Evolutionary conservation across 2,329 filamentous ascomycete species (phyloP), one percentile per base, ranked within the genome.

Genomic region (Cladosporium halotolerans): DNA sequence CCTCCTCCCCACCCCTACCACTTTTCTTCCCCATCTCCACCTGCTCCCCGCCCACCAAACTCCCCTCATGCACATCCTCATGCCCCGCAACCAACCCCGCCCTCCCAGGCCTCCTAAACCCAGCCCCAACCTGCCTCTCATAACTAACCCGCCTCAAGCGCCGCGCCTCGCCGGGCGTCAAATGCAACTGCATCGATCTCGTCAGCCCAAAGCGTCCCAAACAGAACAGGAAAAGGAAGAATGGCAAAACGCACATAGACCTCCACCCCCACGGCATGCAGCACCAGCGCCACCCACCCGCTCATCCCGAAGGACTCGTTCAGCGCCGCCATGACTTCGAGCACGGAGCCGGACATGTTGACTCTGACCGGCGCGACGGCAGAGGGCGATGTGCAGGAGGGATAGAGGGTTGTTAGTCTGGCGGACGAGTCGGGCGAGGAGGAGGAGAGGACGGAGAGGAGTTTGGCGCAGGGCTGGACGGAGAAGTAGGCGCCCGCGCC

Each of bases 91-190:
- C 23, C 23, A 28, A 28, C 23, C 23, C 23, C 7, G 7, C 23
- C 23, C 23, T 7, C 23, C 23, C 23, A 28, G 7, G 7, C 23
- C 23, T 5, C 23, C 23, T 7, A 28, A 28, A 28, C 23, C 80
- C 80, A 4, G 76, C 74, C 56, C 79, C 78, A 6, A 81, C 57
- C 59, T 84, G 80, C 41, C 75, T 70, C 61, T 80, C 73, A 58
- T 80, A 82, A 5, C 76, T 79, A 1, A 83, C 71, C n/a, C 73
- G 70, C 9, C 80, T 72, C 44, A 84, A 65, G 5, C 81, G 69
- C 42, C 81, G 71, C 1, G 69, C 68, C 59, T 84, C 81, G 10
- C 64, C 71, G 0, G 80, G 78, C 0, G 81, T 84, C 16, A 81
- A 63, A 2, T 63, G 68, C 7, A 53, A 32, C 48, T 51, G 16